Conservation (phyloP, 164 flowering plant genomes). For the Platanus orientalis region DNA sequence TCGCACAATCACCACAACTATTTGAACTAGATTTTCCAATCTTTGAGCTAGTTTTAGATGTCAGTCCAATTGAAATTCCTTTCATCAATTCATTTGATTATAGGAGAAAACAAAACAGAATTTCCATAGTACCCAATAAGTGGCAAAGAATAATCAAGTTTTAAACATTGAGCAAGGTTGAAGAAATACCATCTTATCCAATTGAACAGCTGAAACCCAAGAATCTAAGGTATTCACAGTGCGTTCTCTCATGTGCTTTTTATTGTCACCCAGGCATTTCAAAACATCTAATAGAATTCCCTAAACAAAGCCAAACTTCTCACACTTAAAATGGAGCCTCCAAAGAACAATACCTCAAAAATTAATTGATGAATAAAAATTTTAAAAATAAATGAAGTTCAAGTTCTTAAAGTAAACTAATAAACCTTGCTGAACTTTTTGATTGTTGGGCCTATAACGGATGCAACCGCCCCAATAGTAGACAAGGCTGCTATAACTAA, state of each 20-base stretch:
- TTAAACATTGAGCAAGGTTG: no score
- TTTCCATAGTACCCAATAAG: no score
- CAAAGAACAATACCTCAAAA: no score
- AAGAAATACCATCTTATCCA: no score
- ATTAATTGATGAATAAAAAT: neutral
- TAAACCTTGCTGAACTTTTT: constrained; percentile 97
- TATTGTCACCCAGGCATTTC: no score
- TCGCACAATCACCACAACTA: constrained; percentile 41
- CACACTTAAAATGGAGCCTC: no score
- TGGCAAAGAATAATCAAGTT: no score
- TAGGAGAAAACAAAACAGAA: constrained; percentile 16
- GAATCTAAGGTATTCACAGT: constrained; percentile 72
- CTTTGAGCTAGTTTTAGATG: constrained; percentile 48
- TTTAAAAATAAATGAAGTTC: neutral
- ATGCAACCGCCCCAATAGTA: constrained; percentile 75
- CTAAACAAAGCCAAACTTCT: no score
- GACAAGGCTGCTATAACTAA: constrained; percentile 74
- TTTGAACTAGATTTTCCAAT: constrained; percentile 48
- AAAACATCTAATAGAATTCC: no score
- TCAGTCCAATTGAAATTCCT: no score
- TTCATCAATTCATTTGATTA: constrained; percentile 52
- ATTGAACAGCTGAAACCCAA: constrained; percentile 90
- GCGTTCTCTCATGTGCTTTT: no score
- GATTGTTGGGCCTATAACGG: constrained; percentile 98
- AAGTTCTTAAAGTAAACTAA: neutral